Base-by-base conservation (phyloP, 306 rosid genomes). In the Rosa chinensis region DNA sequence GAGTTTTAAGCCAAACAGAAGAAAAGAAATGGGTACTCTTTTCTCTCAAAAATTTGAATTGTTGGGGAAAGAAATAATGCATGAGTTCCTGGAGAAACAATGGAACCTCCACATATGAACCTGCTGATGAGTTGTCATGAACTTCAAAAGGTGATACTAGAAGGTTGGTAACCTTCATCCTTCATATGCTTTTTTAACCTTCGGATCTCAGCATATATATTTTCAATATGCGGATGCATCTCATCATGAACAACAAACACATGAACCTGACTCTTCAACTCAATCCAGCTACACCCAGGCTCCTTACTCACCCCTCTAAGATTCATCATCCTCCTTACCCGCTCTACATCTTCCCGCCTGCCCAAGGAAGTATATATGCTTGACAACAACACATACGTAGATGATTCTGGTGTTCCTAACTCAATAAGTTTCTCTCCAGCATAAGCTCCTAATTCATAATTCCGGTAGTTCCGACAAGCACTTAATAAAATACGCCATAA, bases 241-340 rank as follows among this genome's bases (percentile, higher is more conserved):
- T 82, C 88, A 79, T 94, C 98, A 8, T 90, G 92, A 82, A 88
- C 98, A 74, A 94, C 94, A 80, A 94, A 94, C 63, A 94, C 97
- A 85, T 94, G 97, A 85, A 90, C 90, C 77, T 81, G 86, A 81
- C 84, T 88, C 81, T 87, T 89, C 85, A 92, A 64, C 80, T 94
- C 97, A 77, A 92, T 88, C 98, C 98, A 94, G 82, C 98, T 94
- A 78, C 98, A 94, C n/a, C 97, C 97, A 53, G 94, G 97, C 83
- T 94, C 93, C 77, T 94, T 94, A 50, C 76, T 86, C 68, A 89
- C 94, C 72, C 98, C 92, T 67, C 97, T 81, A 45, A 78, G 71
- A 78, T 87, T 92, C 98, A 92, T 94, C 87, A 85, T 50, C 67
- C 85, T 84, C 86, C 94, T 81, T 32, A 94, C 96, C 63, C 93